Conservation (phyloP, 306 rosid species). For the Mimosa bimucronata region DNA sequence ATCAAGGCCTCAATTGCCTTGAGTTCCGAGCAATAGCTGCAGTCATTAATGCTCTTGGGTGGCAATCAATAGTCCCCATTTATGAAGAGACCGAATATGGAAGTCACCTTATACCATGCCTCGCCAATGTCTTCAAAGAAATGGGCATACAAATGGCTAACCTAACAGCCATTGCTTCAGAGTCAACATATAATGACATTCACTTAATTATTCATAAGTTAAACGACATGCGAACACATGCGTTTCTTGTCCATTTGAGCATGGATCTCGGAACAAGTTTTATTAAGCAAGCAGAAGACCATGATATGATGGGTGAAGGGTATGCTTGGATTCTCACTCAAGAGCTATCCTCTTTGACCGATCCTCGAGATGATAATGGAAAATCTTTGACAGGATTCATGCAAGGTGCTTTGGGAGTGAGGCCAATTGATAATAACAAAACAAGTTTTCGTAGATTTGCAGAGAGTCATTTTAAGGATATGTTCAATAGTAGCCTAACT, state of each 20-base stretch:
- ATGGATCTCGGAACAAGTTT: constrained; percentile 25
- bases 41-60: background rate
- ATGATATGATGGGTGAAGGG: constrained; percentile 40
- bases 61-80: background rate
- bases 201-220: background rate
- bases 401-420: constrained; percentile 5
- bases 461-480: background rate
- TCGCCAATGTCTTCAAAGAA: background rate
- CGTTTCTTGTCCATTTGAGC: constrained; percentile 47
- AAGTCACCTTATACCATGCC: background rate
- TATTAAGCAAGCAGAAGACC: constrained; percentile 29
- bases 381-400: background rate
- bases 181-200: background rate
- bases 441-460: background rate
- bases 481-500: background rate
- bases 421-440: background rate
- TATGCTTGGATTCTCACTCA: constrained; percentile 40
- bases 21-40: background rate
- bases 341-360: constrained; percentile 34
- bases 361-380: background rate
- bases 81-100: background rate
- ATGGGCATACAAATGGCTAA: background rate
- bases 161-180: background rate
- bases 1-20: background rate
- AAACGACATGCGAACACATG: constrained; percentile 9